Evolutionary conservation across 1,284 basidiomycete species (phyloP).

Genomic region (Clitocybe nebularis): DNA sequence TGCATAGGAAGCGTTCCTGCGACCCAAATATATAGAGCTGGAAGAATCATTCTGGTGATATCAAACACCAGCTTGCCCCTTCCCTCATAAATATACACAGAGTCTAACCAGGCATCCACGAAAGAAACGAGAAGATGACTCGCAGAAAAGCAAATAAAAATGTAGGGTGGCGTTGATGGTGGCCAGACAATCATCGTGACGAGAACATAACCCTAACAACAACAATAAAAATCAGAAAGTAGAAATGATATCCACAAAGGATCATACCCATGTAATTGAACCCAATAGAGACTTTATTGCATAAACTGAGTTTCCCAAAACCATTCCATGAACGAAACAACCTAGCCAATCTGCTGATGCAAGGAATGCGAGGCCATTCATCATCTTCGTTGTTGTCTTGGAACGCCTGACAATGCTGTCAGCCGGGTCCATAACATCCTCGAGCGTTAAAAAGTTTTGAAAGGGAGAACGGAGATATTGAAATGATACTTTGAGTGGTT

Average conservation of each 20-base stretch:
- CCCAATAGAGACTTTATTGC: conserved; percentile 24
- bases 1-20: conserved; percentile 53
- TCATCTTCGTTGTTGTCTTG: conserved; percentile 25
- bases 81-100: conserved; percentile 17
- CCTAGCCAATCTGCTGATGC: conserved; percentile 33
- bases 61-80: conserved; percentile 22
- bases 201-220: conserved; percentile 39
- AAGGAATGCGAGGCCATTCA: conserved; percentile 33
- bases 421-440: conserved; percentile 44
- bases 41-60: conserved; percentile 29
- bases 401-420: conserved; percentile 18
- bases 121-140: conserved; percentile 31
- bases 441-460: conserved; percentile 45
- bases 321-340: conserved; percentile 31
- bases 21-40: conserved; percentile 41
- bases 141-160: conserved; percentile 43
- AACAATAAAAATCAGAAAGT: conserved; percentile 2
- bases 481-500: conserved; percentile 24
- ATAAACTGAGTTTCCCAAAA: conserved; percentile 20
- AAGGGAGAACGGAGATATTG: conserved; percentile 40
- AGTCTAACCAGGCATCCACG: conserved; percentile 30
- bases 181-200: conserved; percentile 36
- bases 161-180: conserved; percentile 48
- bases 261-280: conserved; percentile 41
- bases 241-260: conserved; percentile 1